These are phyloP conservation scores for Chlorella vulgaris DNA, from an alignment of 139 green algal genomes.

Conservation along the genomic window DNA sequence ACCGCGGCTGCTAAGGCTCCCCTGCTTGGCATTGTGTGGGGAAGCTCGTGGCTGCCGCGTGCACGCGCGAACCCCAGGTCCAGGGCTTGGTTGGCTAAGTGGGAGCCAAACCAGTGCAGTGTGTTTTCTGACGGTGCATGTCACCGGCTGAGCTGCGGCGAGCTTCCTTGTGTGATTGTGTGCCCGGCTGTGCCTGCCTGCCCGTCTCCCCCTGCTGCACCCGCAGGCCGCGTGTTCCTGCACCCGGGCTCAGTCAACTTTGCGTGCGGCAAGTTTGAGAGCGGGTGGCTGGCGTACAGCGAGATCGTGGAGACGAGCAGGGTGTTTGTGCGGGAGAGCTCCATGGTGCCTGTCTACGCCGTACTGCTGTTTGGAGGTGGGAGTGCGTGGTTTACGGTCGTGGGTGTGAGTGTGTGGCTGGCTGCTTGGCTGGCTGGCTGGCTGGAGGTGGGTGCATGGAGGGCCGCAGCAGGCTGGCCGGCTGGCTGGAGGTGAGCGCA, in stretches of 20 bases:
- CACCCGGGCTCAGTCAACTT: constrained; percentile 92
- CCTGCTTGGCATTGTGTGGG: too few relatives aligned
- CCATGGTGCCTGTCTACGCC: constrained; percentile 84
- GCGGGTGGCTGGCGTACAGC: constrained; percentile 86
- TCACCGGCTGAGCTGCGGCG: too few relatives aligned
- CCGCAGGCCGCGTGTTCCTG: constrained; percentile 85
- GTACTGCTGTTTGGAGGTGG: constrained; percentile 87
- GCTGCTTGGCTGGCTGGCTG: not conserved
- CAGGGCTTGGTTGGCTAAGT: not conserved
- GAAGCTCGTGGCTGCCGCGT: too few relatives aligned
- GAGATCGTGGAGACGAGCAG: constrained; percentile 81
- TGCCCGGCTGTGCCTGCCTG: too few relatives aligned
- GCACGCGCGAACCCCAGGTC: too few relatives aligned
- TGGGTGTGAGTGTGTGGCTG: not conserved
- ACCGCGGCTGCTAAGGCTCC: too few relatives aligned
- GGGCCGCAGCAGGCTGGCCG: too few relatives aligned
- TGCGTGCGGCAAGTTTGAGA: constrained; percentile 57
- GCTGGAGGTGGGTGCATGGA: not conserved
- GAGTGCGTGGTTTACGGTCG: not conserved
- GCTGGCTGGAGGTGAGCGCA: too few relatives aligned
- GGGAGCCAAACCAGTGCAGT: not conserved
- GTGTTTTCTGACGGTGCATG: too few relatives aligned
- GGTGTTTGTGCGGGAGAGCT: constrained; percentile 72
- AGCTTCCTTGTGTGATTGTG: too few relatives aligned
- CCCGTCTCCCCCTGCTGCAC: too few relatives aligned